Percentiles rank a stretch among this genome's conserved stretches.
These are phyloP conservation scores for Panaeolus papilionaceus DNA, from an alignment of 768 basidiomycete genomes.

Conservation along the genomic window DNA sequence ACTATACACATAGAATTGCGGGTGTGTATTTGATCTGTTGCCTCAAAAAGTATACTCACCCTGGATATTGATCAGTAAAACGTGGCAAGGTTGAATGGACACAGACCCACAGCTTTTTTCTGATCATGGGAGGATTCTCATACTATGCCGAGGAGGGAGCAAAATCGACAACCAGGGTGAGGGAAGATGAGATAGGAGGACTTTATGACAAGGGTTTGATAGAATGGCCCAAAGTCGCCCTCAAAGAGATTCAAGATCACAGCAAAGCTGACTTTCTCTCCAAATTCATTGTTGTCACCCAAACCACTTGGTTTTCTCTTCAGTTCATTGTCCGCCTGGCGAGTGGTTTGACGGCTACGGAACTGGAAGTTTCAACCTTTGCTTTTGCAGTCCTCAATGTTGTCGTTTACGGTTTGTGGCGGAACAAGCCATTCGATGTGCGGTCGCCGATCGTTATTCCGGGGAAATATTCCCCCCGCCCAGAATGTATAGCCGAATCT, in stretches of 20 bases:
- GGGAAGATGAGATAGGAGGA: constrained; percentile 14
- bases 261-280: too few species aligned
- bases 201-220: constrained; percentile 28
- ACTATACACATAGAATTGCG: not conserved
- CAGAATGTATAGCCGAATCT: too few species aligned
- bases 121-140: constrained; percentile 30
- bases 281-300: too few species aligned
- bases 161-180: not conserved
- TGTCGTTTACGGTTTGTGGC: constrained; percentile 41
- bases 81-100: constrained; percentile 3
- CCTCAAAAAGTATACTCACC: not conserved
- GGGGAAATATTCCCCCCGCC: too few species aligned
- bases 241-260: too few species aligned
- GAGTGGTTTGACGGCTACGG: constrained; percentile 33
- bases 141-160: constrained; percentile 28
- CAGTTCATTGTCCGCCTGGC: constrained; percentile 34
- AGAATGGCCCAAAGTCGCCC: too few species aligned
- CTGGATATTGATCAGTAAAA: not conserved
- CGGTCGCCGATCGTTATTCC: too few species aligned
- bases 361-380: constrained; percentile 43
- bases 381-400: constrained; percentile 39
- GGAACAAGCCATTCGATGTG: constrained; percentile 46
- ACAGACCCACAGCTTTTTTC: constrained; percentile 22
- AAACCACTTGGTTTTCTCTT: too few species aligned
- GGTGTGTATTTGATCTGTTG: not conserved